These are phyloP conservation scores for Coemansia sp. DNA, from an alignment of 192 early-diverging fungal genomes.

Conservation along the genomic window DNA sequence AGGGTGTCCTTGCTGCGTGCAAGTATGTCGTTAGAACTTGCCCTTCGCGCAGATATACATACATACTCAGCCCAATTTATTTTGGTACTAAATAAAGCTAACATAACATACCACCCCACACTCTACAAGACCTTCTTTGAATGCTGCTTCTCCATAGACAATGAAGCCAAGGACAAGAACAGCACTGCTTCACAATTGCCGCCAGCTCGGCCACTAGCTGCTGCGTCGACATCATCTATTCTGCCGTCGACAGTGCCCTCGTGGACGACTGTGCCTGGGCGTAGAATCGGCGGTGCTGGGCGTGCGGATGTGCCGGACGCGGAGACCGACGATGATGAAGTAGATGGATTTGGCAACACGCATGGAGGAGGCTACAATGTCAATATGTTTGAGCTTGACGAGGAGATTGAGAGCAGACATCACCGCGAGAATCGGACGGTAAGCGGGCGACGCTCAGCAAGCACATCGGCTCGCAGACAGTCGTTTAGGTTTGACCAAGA, in stretches of 20 bases:
- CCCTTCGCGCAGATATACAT: neutral
- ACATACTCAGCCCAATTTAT: neutral
- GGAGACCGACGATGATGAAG: neutral
- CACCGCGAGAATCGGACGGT: constrained; percentile 34
- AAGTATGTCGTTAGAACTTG: neutral
- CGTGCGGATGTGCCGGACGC: neutral
- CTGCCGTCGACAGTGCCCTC: constrained; percentile 26
- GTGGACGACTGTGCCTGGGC: constrained; percentile 34
- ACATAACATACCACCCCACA: neutral
- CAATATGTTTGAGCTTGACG: constrained; percentile 78
- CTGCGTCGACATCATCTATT: constrained; percentile 1
- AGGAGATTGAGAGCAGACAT: constrained; percentile 64
- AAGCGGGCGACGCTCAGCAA: constrained; percentile 20
- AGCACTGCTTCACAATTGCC: constrained; percentile 12
- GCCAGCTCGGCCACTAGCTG: constrained; percentile 31
- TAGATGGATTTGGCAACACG: neutral
- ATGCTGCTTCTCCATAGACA: neutral
- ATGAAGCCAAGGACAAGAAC: constrained; percentile 9
- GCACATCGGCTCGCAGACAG: constrained; percentile 29
- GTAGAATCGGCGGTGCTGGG: constrained; percentile 13
- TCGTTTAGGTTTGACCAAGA: constrained; percentile 27
- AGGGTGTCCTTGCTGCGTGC: neutral
- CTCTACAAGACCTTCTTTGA: neutral
- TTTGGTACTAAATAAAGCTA: constrained; percentile 9
- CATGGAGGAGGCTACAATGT: constrained; percentile 61